A percentile compares a stretch with the other conserved stretches of the same genome.
Evolutionary conservation across 176 grass and related monocot genomes (phyloP).

Genomic region (Oryza meyeriana): DNA sequence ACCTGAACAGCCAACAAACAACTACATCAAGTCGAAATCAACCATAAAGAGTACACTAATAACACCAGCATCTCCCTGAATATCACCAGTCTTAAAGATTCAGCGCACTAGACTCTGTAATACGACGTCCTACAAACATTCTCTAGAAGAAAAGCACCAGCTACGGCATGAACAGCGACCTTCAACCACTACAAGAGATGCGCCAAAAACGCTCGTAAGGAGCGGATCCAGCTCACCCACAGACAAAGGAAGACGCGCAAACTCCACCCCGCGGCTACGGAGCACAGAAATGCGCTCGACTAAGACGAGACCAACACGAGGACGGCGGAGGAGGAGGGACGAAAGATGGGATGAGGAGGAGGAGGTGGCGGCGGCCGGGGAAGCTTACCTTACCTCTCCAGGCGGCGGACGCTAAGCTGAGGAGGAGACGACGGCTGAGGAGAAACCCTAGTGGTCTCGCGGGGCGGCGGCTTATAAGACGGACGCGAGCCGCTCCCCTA

Average conservation of each 20-base stretch:
- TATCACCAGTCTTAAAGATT: not conserved
- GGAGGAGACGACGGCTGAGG: slow-evolving; percentile 23
- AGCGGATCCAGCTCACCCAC: not conserved
- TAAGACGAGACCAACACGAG: not conserved
- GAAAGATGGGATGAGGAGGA: not conserved
- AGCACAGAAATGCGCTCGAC: not conserved
- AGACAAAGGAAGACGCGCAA: not conserved
- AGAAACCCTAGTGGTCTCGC: slow-evolving; percentile 36
- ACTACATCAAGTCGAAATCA: not conserved
- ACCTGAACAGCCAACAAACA: not conserved
- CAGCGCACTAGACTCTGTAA: not conserved
- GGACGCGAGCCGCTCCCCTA: not conserved
- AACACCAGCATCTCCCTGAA: not conserved
- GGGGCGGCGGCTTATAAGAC: slow-evolving; percentile 15
- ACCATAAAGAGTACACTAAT: not conserved
- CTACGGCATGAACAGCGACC: not conserved
- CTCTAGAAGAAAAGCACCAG: not conserved
- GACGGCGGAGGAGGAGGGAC: not conserved
- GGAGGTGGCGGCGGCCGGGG: not conserved
- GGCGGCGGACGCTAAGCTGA: not conserved
- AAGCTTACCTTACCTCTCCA: slow-evolving; percentile 25
- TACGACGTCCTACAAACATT: not conserved
- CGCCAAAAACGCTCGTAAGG: not conserved
- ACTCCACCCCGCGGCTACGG: not conserved
- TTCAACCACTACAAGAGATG: not conserved